These are phyloP conservation scores for Achaetomium macrosporum DNA, from an alignment of 2,329 filamentous ascomycete species.

Conservation along the genomic window DNA sequence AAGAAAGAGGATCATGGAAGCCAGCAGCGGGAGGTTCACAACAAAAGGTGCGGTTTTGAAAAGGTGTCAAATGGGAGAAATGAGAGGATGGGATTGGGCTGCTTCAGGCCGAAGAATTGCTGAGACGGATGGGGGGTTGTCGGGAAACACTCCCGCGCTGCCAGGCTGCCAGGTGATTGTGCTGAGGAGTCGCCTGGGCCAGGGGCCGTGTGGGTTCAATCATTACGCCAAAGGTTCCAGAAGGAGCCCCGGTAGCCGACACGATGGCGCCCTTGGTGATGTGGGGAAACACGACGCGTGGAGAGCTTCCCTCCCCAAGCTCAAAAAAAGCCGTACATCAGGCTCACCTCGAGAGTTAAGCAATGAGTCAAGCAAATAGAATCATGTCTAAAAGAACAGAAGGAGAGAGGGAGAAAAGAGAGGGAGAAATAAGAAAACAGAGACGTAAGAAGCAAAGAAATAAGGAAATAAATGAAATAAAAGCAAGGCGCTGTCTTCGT, in stretches of 20 bases:
- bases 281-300: slow-evolving; percentile 14
- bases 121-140: slow-evolving; percentile 11
- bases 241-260: slow-evolving; percentile 2
- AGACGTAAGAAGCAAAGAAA: too few species aligned
- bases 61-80: slow-evolving; percentile 11
- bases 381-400: too few species aligned
- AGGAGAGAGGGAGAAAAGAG: too few species aligned
- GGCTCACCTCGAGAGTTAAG: too few species aligned
- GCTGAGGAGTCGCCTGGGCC: slow-evolving; percentile 5
- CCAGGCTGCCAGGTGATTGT: neutral
- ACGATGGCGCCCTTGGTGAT: slow-evolving; percentile 12
- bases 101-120: slow-evolving; percentile 26
- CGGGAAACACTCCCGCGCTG: slow-evolving; percentile 5
- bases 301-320: too few species aligned
- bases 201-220: slow-evolving; percentile 8
- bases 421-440: too few species aligned
- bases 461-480: too few species aligned
- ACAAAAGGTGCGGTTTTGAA: slow-evolving; percentile 8
- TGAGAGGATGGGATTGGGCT: slow-evolving; percentile 13
- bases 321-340: too few species aligned
- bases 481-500: too few species aligned
- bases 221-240: too few species aligned
- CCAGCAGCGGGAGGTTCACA: neutral
- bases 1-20: slow-evolving; percentile 1
- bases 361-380: too few species aligned